Evolutionary conservation across 768 basidiomycete species (phyloP).

Genomic region (Agaricus blazei): DNA sequence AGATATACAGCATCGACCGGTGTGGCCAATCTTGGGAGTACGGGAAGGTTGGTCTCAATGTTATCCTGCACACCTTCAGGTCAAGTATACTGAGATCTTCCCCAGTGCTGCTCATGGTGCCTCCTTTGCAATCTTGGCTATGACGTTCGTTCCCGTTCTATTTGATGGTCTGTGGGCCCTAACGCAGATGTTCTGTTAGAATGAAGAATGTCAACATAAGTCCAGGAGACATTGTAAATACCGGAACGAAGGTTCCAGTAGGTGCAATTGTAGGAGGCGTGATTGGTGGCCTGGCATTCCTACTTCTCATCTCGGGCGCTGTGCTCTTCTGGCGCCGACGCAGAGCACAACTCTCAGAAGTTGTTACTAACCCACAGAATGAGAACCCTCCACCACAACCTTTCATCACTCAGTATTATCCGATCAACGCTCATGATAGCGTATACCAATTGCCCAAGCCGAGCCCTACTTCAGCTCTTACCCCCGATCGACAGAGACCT

Average conservation of each 20-base stretch:
- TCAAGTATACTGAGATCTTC: not conserved
- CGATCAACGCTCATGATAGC: not conserved
- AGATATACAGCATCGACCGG: slow-evolving; percentile 20
- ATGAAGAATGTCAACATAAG: slow-evolving; percentile 2
- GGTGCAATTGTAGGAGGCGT: slow-evolving; percentile 13
- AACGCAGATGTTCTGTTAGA: not conserved
- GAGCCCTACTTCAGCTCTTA: no score
- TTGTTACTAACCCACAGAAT: not conserved
- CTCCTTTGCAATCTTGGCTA: slow-evolving; percentile 21
- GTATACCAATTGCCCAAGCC: not conserved
- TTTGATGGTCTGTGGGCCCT: not conserved
- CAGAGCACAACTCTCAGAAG: not conserved
- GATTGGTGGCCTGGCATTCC: slow-evolving; percentile 6
- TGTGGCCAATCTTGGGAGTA: slow-evolving; percentile 3
- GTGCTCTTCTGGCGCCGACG: slow-evolving; percentile 1
- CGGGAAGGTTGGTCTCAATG: slow-evolving; percentile 7
- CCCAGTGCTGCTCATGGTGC: slow-evolving; percentile 29
- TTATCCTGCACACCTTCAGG: not conserved
- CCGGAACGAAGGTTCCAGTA: not conserved
- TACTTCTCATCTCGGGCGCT: not conserved
- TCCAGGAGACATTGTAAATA: not conserved
- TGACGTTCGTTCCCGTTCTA: slow-evolving; percentile 17
- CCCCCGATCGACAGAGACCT: no score
- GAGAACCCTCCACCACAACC: not conserved
- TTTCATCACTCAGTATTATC: not conserved